Evolutionary conservation across 352 stramenopile species (phyloP), one percentile per base, ranked within the genome.

Genomic region (Phytopythium vexans): DNA sequence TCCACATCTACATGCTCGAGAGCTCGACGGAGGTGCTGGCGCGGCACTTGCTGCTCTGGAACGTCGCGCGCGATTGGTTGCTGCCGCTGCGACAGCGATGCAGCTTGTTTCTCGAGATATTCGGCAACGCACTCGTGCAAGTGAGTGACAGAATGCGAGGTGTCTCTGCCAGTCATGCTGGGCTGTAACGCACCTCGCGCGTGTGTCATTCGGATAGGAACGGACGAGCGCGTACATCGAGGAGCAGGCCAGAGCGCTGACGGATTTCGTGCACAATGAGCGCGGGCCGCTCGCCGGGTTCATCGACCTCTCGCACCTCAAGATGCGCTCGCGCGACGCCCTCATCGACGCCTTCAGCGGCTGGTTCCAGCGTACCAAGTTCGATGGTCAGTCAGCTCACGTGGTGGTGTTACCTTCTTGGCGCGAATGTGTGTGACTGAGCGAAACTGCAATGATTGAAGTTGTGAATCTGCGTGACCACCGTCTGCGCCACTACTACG

Each of bases 71-170:
- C 16, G 91, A 98, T 62, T 90, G 72, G 66, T 59, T 93, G 54
- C 35, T 98, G 31, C 92, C 95, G 0, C 64, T 98, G 31, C 80
- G 88, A 36, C 87, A 97, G 62, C 81, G 91, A 6, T 90, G 81
- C 60, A 96, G 89, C 47, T 58, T 76, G 21, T 97, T 96, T 51
- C 72, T 98, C 38, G 94, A 98, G 60, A 79, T 98, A 7, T 98
- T 96, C 75, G 94, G 95, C 8, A 98, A 98, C 57, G 61, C 74
- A 12, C 66, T 89, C 4, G 67, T 98, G 15, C 91, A 97, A 64
- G 76, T 80, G 52, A 8, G 48, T 55, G 7, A 41, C 21, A 15
- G 6, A 6, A 15, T 15, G 8, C 12, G 3, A 43, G 6, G 12
- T 37, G 16, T 40, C 12, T 41, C 37, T 41, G 15, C 5, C 33